phyloP scores from a whole-genome alignment of 2,329 filamentous ascomycete species.

The Arthrobotrys musiformis region DNA sequence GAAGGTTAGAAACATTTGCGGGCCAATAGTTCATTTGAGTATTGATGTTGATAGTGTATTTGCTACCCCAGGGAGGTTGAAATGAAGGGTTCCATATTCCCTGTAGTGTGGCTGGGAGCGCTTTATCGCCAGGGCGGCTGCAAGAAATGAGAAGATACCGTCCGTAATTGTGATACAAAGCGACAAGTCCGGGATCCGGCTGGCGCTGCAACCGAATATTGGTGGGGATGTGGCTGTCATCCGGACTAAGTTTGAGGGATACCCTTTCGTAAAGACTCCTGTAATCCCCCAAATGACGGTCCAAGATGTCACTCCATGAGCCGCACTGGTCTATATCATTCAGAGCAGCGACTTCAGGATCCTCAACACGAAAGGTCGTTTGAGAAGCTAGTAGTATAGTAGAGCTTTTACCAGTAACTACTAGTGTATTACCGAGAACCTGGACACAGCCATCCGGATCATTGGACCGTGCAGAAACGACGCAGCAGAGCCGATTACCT shows the following conservation, averaged over 20 bases:
- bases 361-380: constrained; percentile 62
- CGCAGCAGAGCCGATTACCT: constrained; percentile 61
- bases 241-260: constrained; percentile 59
- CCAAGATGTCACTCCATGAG: constrained; percentile 58
- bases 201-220: constrained; percentile 58
- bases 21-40: constrained; percentile 69
- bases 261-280: constrained; percentile 60
- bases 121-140: constrained; percentile 58
- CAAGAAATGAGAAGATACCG: constrained; percentile 63
- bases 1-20: constrained; percentile 60
- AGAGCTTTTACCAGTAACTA: constrained; percentile 62
- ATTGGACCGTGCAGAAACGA: constrained; percentile 60
- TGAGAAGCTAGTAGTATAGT: constrained; percentile 63
- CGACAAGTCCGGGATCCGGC: constrained; percentile 58
- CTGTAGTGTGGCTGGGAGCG: constrained; percentile 65
- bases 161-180: constrained; percentile 63
- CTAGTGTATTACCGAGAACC: constrained; percentile 61
- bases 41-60: constrained; percentile 68
- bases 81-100: constrained; percentile 65
- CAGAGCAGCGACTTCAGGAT: constrained; percentile 60
- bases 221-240: constrained; percentile 29
- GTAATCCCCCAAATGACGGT: constrained; percentile 61
- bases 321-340: constrained; percentile 56
- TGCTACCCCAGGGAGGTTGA: constrained; percentile 65
- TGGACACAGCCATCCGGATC: constrained; percentile 59